Evolutionary conservation across 2,329 filamentous ascomycete genomes (phyloP), one percentile per base, ranked within the genome.

Genomic region (Xylaria sp.): DNA sequence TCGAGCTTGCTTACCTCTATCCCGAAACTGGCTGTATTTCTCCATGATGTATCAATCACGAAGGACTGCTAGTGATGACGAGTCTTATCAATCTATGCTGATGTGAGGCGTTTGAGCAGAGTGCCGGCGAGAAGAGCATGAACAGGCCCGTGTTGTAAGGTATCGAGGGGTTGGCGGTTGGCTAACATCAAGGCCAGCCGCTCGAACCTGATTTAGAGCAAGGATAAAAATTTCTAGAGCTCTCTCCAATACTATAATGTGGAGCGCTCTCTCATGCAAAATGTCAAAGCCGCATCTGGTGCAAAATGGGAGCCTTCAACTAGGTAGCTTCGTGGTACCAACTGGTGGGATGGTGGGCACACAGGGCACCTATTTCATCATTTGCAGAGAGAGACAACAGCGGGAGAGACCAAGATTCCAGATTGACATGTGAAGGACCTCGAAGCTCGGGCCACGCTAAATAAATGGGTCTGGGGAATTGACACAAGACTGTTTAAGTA

Each of bases 11-110:
- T 72, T 83, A 93, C 94, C 94, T 89, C 91, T 89, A 81, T 97
- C 94, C 75, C 94, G 90, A 77, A 93, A 97, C 79, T 97, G 93
- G 65, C 93, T 95, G 80, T 93, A 97, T 80, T 97, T 97, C 84
- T 97, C 94, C 94, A 97, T 97, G 3, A 20, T 72, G 12, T 41
- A 34, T 3, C 23, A 20, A 30, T 39, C 8, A 20, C 10, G n/a
- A 23, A 18, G 3, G 10, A 12, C 13, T 57, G 25, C 4, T 7
- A n/a, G 25, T 10, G 57, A 12, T 20, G 23, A 8, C 23, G 12
- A 18, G 15, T 9, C 15, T 18, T 50, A 15, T 55, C 9, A 23
- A 5, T 4, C 25, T n/a, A n/a, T 34, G 20, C 43, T 32, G 28
- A 46, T 57, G 34, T 18, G 56, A 48, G 18, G 18, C 12, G 43